Evolutionary conservation across 2,329 filamentous ascomycete genomes (phyloP), one percentile per base, ranked within the genome.

Genomic region (Fusarium haematococcum): DNA sequence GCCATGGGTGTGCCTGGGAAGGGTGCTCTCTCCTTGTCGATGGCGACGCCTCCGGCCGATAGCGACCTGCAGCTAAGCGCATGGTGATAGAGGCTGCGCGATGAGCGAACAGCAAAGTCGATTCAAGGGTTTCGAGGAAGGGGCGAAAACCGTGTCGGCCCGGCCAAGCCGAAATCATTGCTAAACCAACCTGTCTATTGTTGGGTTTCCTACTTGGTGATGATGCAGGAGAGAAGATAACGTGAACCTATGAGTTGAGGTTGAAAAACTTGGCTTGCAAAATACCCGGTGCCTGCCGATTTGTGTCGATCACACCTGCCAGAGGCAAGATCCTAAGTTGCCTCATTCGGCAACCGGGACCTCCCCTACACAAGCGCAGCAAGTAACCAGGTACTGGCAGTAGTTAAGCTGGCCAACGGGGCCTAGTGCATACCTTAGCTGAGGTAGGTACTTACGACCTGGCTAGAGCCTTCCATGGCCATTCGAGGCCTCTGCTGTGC

Each of bases 61-160:
- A 70, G 64, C 62, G 67, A 73, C 56, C 70, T 78, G 76, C 76
- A 78, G 68, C 76, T 76, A 76, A 71, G 58, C 67, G 52, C 60
- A 74, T 73, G 67, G 50, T 63, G 72, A 68, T 72, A 58, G 60
- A 39, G 27, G 58, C 32, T 64, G 54, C 32, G 59, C 65, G 70
- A 74, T 75, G 73, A 70, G 69, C 41, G 67, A 74, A 68, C 65
- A 54, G 73, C 67, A 58, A 62, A 68, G 73, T 60, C 73, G 73
- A 75, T 75, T 70, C 63, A 60, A 69, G 63, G 60, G 48, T 56
- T 52, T 52, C 60, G 50, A 54, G 52, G 54, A 52, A 67, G 56
- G 58, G 57, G 69, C 63, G 62, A 74, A 71, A 66, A 67, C 71
- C 69, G 63, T 65, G 56, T 67, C 54, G 63, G 64, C 32, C 64